Conservation (phyloP, 1,284 basidiomycete genomes). For the Caloboletus firmus region DNA sequence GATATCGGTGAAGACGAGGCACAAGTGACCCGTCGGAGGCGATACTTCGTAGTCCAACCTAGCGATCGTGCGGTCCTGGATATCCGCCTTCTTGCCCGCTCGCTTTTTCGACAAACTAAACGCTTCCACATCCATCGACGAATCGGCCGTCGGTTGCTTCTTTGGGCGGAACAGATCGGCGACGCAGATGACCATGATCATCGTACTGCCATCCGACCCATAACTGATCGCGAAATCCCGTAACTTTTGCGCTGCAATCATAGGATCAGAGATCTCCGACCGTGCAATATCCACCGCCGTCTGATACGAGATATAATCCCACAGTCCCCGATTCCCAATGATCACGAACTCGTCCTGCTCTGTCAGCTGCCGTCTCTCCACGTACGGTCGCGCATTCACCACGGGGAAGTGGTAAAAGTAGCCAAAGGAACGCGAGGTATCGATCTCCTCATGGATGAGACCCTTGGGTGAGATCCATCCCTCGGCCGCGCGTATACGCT, state of each 20-base stretch:
- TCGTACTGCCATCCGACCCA: slow-evolving; percentile 90
- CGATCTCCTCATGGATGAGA: slow-evolving; percentile 89
- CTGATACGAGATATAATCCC: slow-evolving; percentile 95
- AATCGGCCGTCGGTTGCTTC: slow-evolving; percentile 45
- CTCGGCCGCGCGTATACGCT: slow-evolving; percentile 87
- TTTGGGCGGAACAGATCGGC: slow-evolving; percentile 72
- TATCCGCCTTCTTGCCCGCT: slow-evolving; percentile 44
- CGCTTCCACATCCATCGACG: slow-evolving; percentile 44
- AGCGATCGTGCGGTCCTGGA: slow-evolving; percentile 53
- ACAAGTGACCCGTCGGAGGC: slow-evolving; percentile 86
- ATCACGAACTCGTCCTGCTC: slow-evolving; percentile 97
- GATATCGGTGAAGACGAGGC: slow-evolving; percentile 98
- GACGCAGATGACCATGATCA: slow-evolving; percentile 97
- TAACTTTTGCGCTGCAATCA: slow-evolving; percentile 97
- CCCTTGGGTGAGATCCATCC: slow-evolving; percentile 97
- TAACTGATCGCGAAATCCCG: slow-evolving; percentile 97
- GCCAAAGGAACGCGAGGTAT: slow-evolving; percentile 91
- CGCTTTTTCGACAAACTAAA: slow-evolving; percentile 40
- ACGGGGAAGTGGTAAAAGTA: slow-evolving; percentile 91
- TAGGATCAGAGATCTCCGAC: slow-evolving; percentile 82
- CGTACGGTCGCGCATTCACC: slow-evolving; percentile 87
- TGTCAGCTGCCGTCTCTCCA: slow-evolving; percentile 68
- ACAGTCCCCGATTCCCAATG: slow-evolving; percentile 89
- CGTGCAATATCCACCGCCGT: slow-evolving; percentile 97
- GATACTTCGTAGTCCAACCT: slow-evolving; percentile 81